phyloP scores from a whole-genome alignment of 805 yeast species.

The Yamadazyma endophytica region DNA sequence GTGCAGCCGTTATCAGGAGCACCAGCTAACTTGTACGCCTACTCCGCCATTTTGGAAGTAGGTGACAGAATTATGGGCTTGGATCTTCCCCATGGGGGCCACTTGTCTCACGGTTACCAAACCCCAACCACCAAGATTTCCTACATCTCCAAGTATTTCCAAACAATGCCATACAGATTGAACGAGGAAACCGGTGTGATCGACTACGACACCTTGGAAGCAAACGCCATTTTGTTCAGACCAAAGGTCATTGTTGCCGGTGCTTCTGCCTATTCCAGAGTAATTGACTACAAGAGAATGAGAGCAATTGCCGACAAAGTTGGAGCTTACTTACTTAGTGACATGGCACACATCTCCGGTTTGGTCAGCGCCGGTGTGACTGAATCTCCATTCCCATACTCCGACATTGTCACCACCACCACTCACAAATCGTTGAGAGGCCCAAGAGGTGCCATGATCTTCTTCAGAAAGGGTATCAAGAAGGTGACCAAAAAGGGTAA shows the following conservation, averaged over 20 bases:
- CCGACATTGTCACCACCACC: slow-evolving; percentile 97
- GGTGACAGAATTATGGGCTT: slow-evolving; percentile 98
- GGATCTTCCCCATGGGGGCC: slow-evolving; percentile 98
- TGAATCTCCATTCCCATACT: slow-evolving; percentile 93
- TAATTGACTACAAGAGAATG: slow-evolving; percentile 96
- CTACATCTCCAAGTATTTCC: slow-evolving; percentile 93
- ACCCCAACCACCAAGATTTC: slow-evolving; percentile 91
- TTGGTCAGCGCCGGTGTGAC: slow-evolving; percentile 93
- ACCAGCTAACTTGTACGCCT: slow-evolving; percentile 96
- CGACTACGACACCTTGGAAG: slow-evolving; percentile 92
- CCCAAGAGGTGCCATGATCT: slow-evolving; percentile 99
- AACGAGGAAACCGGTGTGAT: slow-evolving; percentile 88
- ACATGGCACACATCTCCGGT: slow-evolving; percentile 99
- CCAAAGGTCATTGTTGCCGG: slow-evolving; percentile 98
- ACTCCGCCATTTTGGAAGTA: slow-evolving; percentile 91
- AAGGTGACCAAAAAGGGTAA: slow-evolving; percentile 87
- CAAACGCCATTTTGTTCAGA: slow-evolving; percentile 86
- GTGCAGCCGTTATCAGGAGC: slow-evolving; percentile 97
- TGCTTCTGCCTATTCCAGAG: slow-evolving; percentile 95
- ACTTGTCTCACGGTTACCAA: slow-evolving; percentile 97
- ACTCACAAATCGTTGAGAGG: slow-evolving; percentile 99
- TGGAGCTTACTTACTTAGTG: slow-evolving; percentile 93
- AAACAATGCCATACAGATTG: slow-evolving; percentile 98
- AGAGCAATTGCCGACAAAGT: slow-evolving; percentile 94
- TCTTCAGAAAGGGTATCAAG: slow-evolving; percentile 95